These are phyloP conservation scores for Amyloporia xantha DNA, from an alignment of 768 basidiomycete species.

Conservation along the genomic window DNA sequence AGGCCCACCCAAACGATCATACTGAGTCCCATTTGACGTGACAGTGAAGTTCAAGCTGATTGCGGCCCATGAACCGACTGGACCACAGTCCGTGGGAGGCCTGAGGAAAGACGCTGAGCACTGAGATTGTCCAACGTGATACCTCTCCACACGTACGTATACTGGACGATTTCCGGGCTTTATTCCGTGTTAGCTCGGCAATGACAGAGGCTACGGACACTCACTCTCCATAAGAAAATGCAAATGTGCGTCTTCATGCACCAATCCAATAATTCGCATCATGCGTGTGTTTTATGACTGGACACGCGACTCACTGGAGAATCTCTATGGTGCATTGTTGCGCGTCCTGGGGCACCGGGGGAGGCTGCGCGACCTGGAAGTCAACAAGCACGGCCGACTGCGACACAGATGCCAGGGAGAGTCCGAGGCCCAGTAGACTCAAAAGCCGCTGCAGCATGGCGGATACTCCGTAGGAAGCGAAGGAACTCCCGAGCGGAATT, in stretches of 20 bases:
- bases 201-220: too few relatives aligned
- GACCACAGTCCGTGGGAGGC: constrained; percentile 68
- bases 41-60: constrained; percentile 74
- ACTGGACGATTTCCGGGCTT: constrained; percentile 60
- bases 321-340: constrained; percentile 61
- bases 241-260: constrained; percentile 55
- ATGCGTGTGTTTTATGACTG: too few relatives aligned
- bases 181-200: too few relatives aligned
- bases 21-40: constrained; percentile 73
- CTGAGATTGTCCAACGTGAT: neutral
- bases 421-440: neutral
- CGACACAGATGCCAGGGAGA: neutral
- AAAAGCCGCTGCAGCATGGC: neutral
- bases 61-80: constrained; percentile 65
- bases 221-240: constrained; percentile 62
- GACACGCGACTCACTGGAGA: constrained; percentile 42
- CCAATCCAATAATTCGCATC: neutral
- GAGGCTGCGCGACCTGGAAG: constrained; percentile 73
- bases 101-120: constrained; percentile 30
- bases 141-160: constrained; percentile 36
- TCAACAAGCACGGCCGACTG: constrained; percentile 19
- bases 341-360: constrained; percentile 52
- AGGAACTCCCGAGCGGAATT: neutral
- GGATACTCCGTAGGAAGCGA: neutral
- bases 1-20: constrained; percentile 39